A percentile compares a stretch with the other conserved stretches of the same genome.
phyloP scores from a whole-genome alignment of 768 basidiomycete genomes.

The Polyporus arcularius region DNA sequence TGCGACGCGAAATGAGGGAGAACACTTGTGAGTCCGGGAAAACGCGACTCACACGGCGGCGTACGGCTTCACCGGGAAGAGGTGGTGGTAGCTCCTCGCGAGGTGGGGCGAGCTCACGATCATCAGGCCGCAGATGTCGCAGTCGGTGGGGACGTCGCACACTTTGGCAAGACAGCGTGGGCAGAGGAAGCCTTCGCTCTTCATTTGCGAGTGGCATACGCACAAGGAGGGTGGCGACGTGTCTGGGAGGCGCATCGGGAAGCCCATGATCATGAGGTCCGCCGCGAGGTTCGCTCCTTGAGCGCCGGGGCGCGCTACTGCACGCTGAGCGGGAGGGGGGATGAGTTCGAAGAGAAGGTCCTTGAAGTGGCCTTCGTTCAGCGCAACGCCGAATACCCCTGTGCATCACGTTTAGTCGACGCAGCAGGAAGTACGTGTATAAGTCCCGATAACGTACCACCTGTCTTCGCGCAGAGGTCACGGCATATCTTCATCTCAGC shows the following conservation, averaged over 20 bases:
- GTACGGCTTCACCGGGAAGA: conserved; percentile 93
- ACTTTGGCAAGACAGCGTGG: conserved; percentile 91
- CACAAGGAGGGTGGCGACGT: conserved; percentile 83
- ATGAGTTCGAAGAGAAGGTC: conserved; percentile 95
- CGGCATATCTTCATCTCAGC: conserved; percentile 99
- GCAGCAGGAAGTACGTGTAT: not conserved
- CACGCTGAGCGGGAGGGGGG: conserved; percentile 86
- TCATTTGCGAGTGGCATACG: conserved; percentile 91
- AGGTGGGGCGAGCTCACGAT: conserved; percentile 97
- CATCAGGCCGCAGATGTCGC: conserved; percentile 95
- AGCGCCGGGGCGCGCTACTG: conserved; percentile 47
- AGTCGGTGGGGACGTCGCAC: conserved; percentile 98
- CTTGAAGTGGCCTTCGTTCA: conserved; percentile 97
- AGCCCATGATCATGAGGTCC: conserved; percentile 99
- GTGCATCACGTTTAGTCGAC: not conserved
- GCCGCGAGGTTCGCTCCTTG: conserved; percentile 62
- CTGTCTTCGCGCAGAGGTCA: conserved; percentile 87
- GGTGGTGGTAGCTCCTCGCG: conserved; percentile 91
- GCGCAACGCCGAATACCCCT: conserved; percentile 94
- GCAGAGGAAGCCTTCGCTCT: conserved; percentile 92
- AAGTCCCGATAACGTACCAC: conserved; percentile 55
- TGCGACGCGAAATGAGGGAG: conserved; percentile 26
- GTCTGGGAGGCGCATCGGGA: conserved; percentile 89
- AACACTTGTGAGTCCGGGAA: conserved; percentile 1
- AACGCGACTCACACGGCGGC: conserved; percentile 66